These are phyloP conservation scores for Saitozyma sp. DNA, from an alignment of 768 basidiomycete species.

Conservation along the genomic window DNA sequence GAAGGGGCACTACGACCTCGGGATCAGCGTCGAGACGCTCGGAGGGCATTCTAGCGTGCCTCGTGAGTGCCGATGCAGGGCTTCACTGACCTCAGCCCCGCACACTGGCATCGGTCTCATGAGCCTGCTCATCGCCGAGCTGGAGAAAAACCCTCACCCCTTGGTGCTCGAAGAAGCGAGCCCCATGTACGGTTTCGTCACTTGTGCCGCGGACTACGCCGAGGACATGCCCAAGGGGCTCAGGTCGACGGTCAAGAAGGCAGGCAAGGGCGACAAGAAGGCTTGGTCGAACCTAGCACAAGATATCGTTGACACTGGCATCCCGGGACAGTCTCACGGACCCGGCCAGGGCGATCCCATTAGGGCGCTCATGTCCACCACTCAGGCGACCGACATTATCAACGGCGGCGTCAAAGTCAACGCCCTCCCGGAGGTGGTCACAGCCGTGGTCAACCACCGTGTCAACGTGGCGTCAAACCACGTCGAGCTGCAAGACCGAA, in stretches of 20 bases:
- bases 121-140: conserved; percentile 64
- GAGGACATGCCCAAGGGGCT: conserved; percentile 57
- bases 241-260: conserved; percentile 24
- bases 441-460: conserved; percentile 47
- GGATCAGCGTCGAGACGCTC: conserved; percentile 49
- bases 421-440: conserved; percentile 58
- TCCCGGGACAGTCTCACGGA: conserved; percentile 16
- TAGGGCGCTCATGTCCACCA: conserved; percentile 47
- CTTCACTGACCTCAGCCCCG: conserved; percentile 21
- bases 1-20: conserved; percentile 40
- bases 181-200: conserved; percentile 54
- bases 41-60: conserved; percentile 88
- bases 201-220: conserved; percentile 67
- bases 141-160: conserved; percentile 64
- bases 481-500: conserved; percentile 28
- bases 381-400: conserved; percentile 73
- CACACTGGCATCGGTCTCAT: conserved; percentile 83
- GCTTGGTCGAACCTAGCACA: conserved; percentile 56
- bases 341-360: conserved; percentile 29
- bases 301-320: conserved; percentile 21
- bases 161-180: conserved; percentile 39
- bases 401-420: conserved; percentile 61
- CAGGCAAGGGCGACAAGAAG: conserved; percentile 49
- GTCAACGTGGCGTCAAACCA: conserved; percentile 44
- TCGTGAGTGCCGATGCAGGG: conserved; percentile 38